Percentiles rank a stretch among this genome's conserved stretches.
phyloP scores from a whole-genome alignment of 2,329 filamentous ascomycete species.

The Trichoderma endophyticum region DNA sequence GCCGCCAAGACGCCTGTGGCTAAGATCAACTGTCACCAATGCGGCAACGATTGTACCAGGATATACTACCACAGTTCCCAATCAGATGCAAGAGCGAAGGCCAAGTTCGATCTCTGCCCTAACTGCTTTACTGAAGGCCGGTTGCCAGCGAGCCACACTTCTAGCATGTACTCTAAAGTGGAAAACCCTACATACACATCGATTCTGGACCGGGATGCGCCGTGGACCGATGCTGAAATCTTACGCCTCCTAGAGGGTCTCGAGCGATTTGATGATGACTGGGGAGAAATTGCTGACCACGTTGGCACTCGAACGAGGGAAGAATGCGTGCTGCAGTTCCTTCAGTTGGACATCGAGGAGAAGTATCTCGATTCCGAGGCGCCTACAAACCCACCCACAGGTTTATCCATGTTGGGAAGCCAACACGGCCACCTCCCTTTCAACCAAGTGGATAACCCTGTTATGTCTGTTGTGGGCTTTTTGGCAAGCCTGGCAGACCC shows the following conservation, averaged over 20 bases:
- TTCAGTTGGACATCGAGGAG: slow-evolving; percentile 95
- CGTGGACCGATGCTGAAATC: slow-evolving; percentile 88
- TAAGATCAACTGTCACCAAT: slow-evolving; percentile 82
- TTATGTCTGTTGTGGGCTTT: slow-evolving; percentile 94
- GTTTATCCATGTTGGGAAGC: slow-evolving; percentile 65
- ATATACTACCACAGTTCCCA: slow-evolving; percentile 59
- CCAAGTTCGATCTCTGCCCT: slow-evolving; percentile 85
- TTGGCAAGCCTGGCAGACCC: slow-evolving; percentile 88
- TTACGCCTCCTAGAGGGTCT: slow-evolving; percentile 87
- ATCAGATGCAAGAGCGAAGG: slow-evolving; percentile 57
- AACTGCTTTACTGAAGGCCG: slow-evolving; percentile 84
- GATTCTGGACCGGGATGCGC: slow-evolving; percentile 76
- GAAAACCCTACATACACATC: slow-evolving; percentile 82
- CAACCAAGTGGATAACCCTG: slow-evolving; percentile 89
- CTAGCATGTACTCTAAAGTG: slow-evolving; percentile 80
- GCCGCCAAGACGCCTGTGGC: slow-evolving; percentile 64
- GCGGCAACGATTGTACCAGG: slow-evolving; percentile 80
- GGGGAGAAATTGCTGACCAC: slow-evolving; percentile 88
- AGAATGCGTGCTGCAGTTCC: slow-evolving; percentile 94
- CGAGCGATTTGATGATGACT: slow-evolving; percentile 93
- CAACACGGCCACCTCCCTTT: slow-evolving; percentile 82
- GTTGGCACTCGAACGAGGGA: slow-evolving; percentile 89
- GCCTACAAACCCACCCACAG: slow-evolving; percentile 49
- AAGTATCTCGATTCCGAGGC: slow-evolving; percentile 83
- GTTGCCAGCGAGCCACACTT: slow-evolving; percentile 74